A percentile compares a stretch with the other conserved stretches of the same genome.
Evolutionary conservation across 1,284 basidiomycete species (phyloP).

Genomic region (Fistulinella cinereoalba): DNA sequence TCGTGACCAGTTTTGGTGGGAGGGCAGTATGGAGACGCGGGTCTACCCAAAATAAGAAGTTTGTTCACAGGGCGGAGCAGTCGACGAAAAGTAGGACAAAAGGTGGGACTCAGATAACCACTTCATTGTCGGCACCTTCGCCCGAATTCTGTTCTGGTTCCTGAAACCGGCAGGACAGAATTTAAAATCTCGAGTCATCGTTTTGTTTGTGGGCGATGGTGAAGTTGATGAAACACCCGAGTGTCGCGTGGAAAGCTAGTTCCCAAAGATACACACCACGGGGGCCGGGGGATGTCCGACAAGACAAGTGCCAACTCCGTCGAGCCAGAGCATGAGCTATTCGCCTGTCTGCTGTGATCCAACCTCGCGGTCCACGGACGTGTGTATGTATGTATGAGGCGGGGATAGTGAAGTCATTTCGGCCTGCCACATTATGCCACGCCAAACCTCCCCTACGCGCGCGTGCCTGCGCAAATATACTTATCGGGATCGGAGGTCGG

Average conservation of each 20-base stretch:
- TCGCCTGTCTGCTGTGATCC: neutral
- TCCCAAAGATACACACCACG: neutral
- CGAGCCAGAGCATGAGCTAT: neutral
- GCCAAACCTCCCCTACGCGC: neutral
- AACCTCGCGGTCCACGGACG: conserved; percentile 8
- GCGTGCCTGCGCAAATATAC: neutral
- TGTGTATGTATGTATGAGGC: neutral
- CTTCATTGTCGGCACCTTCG: neutral
- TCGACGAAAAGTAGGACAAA: neutral
- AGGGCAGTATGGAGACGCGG: too few relatives aligned
- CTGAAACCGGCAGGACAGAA: conserved; percentile 9
- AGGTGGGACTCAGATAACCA: conserved; percentile 4
- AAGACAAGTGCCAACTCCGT: neutral
- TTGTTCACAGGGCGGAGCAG: conserved; percentile 5
- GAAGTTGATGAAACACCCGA: conserved; percentile 20
- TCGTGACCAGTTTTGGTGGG: too few relatives aligned
- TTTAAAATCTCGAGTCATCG: neutral
- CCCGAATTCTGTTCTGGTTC: neutral
- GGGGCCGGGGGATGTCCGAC: neutral
- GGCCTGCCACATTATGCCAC: neutral
- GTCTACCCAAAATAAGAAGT: conserved; percentile 11
- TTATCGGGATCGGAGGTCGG: conserved; percentile 20
- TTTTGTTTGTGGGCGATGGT: neutral
- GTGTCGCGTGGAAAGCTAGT: conserved; percentile 12
- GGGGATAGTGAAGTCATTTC: neutral